Base-by-base conservation (phyloP, 2,329 filamentous ascomycete species). In the Talaromyces funiculosus region DNA sequence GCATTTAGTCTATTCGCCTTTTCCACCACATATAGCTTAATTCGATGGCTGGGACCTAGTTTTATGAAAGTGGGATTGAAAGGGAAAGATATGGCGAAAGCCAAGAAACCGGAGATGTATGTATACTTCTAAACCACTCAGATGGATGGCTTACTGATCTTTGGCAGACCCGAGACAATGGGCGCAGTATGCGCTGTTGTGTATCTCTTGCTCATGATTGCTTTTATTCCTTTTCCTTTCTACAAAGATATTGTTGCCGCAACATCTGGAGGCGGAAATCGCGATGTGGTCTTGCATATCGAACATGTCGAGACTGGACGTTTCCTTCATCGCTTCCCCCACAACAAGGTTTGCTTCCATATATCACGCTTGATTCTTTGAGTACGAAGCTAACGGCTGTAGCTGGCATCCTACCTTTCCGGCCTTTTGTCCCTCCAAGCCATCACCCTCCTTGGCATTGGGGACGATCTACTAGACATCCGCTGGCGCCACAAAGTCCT, bases 401-500 rank as follows among this genome's bases (percentile, higher is more conserved):
- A 96, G 90, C 87, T 99, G 64, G 92, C 93, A 38, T 96, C 92
- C 8, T 99, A 96, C 75, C 86, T 97, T 47, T 95, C 94, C 29
- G 94, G 92, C 64, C 89, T 97, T 70, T 88, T 97, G 66, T 95
- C 93, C 6, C 85, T 99, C 38, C 92, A 97, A 77, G 90, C 88
- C 49, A 91, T 95, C 64, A 89, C 92, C 53, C 87, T 97, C 61
- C 87, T 99, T 35, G 94, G 94, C 59, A 88, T 99, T 62, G 90
- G 91, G 66, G 94, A 99, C 76, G 94, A 99, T 77, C 84, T 97
- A 56, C 96, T 99, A 76, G 94, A 99, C 75, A 96, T 99, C 71
- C 86, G 94, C 72, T 99, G 94, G 94, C 89, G 94, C 58, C 93
- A 99, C 82, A 99, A 99, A 80, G 92, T 97, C 77, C 90, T 97